A percentile compares a stretch with the other conserved stretches of the same genome.
Conservation (phyloP, 2,329 filamentous ascomycete species). For the Neonectria hederae region DNA sequence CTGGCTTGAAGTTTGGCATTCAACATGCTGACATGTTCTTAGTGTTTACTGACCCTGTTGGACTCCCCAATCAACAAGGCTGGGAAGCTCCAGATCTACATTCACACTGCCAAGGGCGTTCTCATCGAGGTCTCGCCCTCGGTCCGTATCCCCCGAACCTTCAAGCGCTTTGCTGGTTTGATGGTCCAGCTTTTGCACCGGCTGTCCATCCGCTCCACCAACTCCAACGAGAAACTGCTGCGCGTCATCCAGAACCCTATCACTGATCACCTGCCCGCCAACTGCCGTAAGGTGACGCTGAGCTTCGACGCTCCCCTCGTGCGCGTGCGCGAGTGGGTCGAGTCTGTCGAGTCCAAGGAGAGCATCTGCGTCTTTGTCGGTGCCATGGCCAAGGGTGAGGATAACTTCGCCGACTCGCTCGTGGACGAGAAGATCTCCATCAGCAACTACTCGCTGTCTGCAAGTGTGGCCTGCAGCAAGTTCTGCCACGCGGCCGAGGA, state of each 20-base stretch:
- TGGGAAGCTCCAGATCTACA: conserved; percentile 97
- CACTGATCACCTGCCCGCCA: conserved; percentile 93
- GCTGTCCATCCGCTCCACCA: conserved; percentile 94
- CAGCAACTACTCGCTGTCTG: conserved; percentile 96
- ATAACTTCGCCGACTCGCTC: conserved; percentile 93
- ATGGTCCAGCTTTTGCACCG: conserved; percentile 99
- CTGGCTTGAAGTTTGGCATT: conserved; percentile 50
- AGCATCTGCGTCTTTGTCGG: conserved; percentile 98
- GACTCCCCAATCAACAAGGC: conserved; percentile 99
- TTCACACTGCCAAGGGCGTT: conserved; percentile 96
- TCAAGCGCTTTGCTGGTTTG: conserved; percentile 97
- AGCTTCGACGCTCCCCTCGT: conserved; percentile 93
- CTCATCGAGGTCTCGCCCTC: conserved; percentile 98
- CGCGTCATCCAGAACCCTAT: conserved; percentile 99
- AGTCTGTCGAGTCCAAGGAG: conserved; percentile 80
- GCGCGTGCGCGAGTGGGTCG: conserved; percentile 88
- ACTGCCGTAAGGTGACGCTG: conserved; percentile 96
- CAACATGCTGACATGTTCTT: conserved; percentile 55
- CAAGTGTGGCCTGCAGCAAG: conserved; percentile 98
- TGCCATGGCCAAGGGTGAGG: conserved; percentile 96
- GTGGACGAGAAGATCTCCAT: conserved; percentile 98
- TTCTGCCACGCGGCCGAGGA: conserved; percentile 99
- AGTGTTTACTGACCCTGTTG: conserved; percentile 96
- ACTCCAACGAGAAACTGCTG: conserved; percentile 95
- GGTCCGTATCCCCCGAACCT: conserved; percentile 95